These are phyloP conservation scores for Thraustotheca clavata DNA, from an alignment of 352 stramenopile genomes.

Conservation along the genomic window DNA sequence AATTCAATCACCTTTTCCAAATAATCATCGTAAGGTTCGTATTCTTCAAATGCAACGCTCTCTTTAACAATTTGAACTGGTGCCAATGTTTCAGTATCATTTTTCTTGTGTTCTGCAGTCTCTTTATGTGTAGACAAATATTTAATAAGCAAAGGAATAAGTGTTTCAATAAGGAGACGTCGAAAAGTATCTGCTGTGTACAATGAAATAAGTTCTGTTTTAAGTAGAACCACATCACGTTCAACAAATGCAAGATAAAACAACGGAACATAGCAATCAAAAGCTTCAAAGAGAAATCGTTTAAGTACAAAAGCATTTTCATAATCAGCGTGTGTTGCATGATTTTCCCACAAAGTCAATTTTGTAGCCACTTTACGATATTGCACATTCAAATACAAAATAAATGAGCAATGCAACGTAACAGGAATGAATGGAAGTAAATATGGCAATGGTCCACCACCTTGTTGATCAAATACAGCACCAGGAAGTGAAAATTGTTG, in stretches of 20 bases:
- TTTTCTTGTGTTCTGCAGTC: neutral
- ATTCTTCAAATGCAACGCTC: constrained; percentile 10
- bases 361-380: constrained; percentile 37
- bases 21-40: constrained; percentile 45
- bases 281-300: constrained; percentile 64
- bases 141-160: constrained; percentile 30
- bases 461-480: constrained; percentile 41
- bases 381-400: constrained; percentile 40
- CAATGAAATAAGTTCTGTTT: constrained; percentile 44
- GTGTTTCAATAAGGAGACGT: constrained; percentile 39
- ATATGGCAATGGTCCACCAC: constrained; percentile 23
- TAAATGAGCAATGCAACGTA: constrained; percentile 31
- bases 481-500: constrained; percentile 36
- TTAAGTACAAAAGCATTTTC: constrained; percentile 57
- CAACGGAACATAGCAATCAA: constrained; percentile 60
- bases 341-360: constrained; percentile 61
- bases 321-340: constrained; percentile 33
- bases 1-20: constrained; percentile 45
- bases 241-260: constrained; percentile 71
- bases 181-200: constrained; percentile 56
- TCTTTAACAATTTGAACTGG: constrained; percentile 11
- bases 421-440: constrained; percentile 30
- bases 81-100: neutral
- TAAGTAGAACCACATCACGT: constrained; percentile 22
- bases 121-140: neutral